Evolutionary conservation across 179 eudicot genomes (phyloP).

Genomic region (Amaranthus tricolor): DNA sequence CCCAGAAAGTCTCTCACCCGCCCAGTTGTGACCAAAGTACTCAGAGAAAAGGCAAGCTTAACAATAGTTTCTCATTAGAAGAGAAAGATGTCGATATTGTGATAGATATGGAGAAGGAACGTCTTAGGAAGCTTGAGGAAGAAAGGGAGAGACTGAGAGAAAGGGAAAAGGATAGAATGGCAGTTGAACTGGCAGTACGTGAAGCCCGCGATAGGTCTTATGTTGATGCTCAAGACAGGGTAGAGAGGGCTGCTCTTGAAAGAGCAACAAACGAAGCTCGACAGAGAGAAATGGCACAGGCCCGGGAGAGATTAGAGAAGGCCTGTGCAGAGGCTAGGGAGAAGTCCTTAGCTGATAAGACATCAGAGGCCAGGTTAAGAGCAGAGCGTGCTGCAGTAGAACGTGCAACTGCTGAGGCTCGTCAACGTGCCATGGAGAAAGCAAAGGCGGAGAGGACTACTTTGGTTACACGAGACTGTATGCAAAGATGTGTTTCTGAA

Average conservation of each 20-base stretch:
- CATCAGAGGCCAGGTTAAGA: conserved; percentile 65
- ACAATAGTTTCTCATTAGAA: conserved; percentile 9
- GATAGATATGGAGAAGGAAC: conserved; percentile 37
- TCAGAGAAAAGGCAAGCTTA: conserved; percentile 26
- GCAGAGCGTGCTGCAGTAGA: conserved; percentile 93
- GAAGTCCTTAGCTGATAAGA: conserved; percentile 53
- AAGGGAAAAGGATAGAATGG: conserved; percentile 84
- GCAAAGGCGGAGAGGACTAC: conserved; percentile 63
- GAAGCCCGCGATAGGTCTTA: conserved; percentile 63
- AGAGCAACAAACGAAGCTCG: conserved; percentile 82
- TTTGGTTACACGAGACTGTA: conserved; percentile 45
- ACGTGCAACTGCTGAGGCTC: conserved; percentile 88
- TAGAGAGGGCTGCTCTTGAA: conserved; percentile 81
- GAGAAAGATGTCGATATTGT: conserved; percentile 23
- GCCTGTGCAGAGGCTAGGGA: conserved; percentile 53
- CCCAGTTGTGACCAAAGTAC: conserved; percentile 19
- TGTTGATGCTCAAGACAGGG: conserved; percentile 69
- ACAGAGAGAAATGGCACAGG: conserved; percentile 78
- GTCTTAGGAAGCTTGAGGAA: conserved; percentile 37
- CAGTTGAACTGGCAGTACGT: conserved; percentile 47
- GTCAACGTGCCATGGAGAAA: conserved; percentile 89
- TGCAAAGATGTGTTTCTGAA: conserved; percentile 49
- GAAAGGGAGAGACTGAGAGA: conserved; percentile 74
- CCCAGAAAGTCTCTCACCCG: conserved; percentile 24
- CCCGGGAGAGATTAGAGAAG: conserved; percentile 76